Conservation (phyloP, 2,329 filamentous ascomycete genomes). For the Phaeoacremonium minimum region DNA sequence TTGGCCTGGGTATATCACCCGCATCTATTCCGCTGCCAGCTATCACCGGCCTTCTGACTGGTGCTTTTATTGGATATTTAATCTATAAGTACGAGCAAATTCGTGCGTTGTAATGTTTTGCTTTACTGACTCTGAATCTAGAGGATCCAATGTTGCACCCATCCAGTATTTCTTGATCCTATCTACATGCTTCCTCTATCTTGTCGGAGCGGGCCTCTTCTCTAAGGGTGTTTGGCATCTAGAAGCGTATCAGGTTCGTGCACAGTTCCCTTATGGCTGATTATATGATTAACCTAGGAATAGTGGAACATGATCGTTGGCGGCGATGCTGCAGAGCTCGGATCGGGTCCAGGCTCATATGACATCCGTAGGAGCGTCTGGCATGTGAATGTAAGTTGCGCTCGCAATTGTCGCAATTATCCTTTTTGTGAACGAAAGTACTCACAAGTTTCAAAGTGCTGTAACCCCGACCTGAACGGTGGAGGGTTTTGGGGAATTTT, state of each 20-base stretch:
- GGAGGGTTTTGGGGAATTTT: slow-evolving; percentile 83
- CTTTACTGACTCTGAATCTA: slow-evolving; percentile 4
- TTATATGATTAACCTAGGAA: not conserved
- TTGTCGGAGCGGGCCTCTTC: slow-evolving; percentile 77
- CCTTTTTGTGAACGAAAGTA: slow-evolving; percentile 1
- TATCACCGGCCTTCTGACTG: slow-evolving; percentile 65
- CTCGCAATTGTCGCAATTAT: slow-evolving; percentile 2
- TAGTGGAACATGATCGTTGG: slow-evolving; percentile 59
- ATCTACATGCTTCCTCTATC: slow-evolving; percentile 75
- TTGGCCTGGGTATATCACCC: slow-evolving; percentile 67
- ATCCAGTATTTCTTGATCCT: slow-evolving; percentile 70
- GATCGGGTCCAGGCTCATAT: slow-evolving; percentile 67
- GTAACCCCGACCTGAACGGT: slow-evolving; percentile 67
- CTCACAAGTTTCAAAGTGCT: slow-evolving; percentile 55
- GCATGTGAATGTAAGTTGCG: slow-evolving; percentile 66
- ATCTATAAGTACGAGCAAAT: slow-evolving; percentile 65
- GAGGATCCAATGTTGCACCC: slow-evolving; percentile 37
- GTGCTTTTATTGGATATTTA: slow-evolving; percentile 62
- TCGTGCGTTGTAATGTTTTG: not conserved
- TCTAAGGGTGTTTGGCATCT: slow-evolving; percentile 71
- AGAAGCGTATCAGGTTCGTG: slow-evolving; percentile 44
- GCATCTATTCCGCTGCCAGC: slow-evolving; percentile 75
- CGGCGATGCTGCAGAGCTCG: slow-evolving; percentile 42
- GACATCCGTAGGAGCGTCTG: slow-evolving; percentile 72
- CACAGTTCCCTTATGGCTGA: not conserved